These are phyloP conservation scores for Annulohypoxylon maeteangense DNA, from an alignment of 495 filamentous ascomycete genomes.

Conservation along the genomic window DNA sequence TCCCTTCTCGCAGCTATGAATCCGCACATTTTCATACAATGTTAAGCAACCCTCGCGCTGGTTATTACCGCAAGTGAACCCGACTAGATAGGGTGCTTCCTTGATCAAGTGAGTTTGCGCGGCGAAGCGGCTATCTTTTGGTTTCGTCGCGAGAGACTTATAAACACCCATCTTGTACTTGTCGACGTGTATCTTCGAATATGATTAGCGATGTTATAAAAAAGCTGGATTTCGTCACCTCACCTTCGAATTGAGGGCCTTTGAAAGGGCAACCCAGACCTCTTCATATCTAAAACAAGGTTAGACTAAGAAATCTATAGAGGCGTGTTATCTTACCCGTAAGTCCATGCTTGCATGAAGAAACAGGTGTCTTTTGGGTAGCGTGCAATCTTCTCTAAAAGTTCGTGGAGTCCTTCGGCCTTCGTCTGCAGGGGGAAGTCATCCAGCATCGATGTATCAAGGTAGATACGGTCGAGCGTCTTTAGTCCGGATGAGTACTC, in stretches of 20 bases:
- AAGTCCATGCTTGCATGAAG: slow-evolving; percentile 91
- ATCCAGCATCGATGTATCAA: slow-evolving; percentile 83
- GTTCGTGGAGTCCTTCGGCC: slow-evolving; percentile 78
- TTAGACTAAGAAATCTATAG: neutral
- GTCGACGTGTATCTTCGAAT: slow-evolving; percentile 78
- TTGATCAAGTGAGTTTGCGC: slow-evolving; percentile 54
- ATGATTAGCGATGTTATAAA: slow-evolving; percentile 9
- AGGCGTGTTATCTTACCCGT: slow-evolving; percentile 66
- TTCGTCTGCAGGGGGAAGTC: slow-evolving; percentile 62
- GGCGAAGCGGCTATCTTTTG: slow-evolving; percentile 45
- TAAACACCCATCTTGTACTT: slow-evolving; percentile 82
- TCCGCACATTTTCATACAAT: slow-evolving; percentile 66
- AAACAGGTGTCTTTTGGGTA: slow-evolving; percentile 84
- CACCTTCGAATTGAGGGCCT: slow-evolving; percentile 73
- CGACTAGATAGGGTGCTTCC: slow-evolving; percentile 75
- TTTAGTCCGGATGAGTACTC: slow-evolving; percentile 77
- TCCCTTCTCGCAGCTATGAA: slow-evolving; percentile 89
- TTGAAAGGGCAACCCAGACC: slow-evolving; percentile 85
- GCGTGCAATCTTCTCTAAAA: slow-evolving; percentile 71
- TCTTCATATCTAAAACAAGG: slow-evolving; percentile 71
- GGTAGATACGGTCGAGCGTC: slow-evolving; percentile 79
- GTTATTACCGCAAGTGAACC: slow-evolving; percentile 80
- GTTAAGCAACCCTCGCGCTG: slow-evolving; percentile 78
- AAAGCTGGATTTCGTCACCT: neutral
- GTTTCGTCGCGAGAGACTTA: slow-evolving; percentile 64